These are phyloP conservation scores for Halenospora varia DNA, from an alignment of 495 filamentous ascomycete genomes.

Conservation along the genomic window DNA sequence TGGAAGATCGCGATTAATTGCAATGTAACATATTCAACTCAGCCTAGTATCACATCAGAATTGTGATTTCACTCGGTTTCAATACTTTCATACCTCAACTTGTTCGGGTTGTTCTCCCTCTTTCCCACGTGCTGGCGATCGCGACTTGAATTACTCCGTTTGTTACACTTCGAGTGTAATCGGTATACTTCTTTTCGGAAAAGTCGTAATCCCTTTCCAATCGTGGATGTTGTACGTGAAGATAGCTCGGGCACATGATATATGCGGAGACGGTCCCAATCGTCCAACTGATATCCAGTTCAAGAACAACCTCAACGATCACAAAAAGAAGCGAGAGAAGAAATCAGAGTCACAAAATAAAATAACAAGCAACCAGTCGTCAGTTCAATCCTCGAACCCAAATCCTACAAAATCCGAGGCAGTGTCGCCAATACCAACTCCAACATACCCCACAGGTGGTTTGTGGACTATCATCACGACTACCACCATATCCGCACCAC, in stretches of 20 bases:
- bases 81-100: too few species aligned
- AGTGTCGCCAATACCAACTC: slow-evolving; percentile 18
- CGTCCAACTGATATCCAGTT: too few species aligned
- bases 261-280: too few species aligned
- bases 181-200: background rate
- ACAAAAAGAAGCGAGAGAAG: too few species aligned
- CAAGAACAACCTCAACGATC: too few species aligned
- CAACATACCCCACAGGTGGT: slow-evolving; percentile 17
- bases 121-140: too few species aligned
- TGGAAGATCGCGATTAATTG: background rate
- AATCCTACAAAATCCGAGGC: background rate
- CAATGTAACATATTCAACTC: background rate
- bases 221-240: background rate
- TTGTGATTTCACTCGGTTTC: too few species aligned
- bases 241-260: too few species aligned
- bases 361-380: too few species aligned
- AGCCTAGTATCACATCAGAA: background rate
- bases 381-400: background rate
- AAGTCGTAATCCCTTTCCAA: background rate
- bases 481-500: slow-evolving; percentile 10
- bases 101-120: too few species aligned
- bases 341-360: too few species aligned
- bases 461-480: slow-evolving; percentile 20
- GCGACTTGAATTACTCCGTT: too few species aligned
- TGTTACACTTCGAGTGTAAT: background rate